Conservation (phyloP, 2,329 filamentous ascomycete species). For the Ophiobolus disseminans region DNA sequence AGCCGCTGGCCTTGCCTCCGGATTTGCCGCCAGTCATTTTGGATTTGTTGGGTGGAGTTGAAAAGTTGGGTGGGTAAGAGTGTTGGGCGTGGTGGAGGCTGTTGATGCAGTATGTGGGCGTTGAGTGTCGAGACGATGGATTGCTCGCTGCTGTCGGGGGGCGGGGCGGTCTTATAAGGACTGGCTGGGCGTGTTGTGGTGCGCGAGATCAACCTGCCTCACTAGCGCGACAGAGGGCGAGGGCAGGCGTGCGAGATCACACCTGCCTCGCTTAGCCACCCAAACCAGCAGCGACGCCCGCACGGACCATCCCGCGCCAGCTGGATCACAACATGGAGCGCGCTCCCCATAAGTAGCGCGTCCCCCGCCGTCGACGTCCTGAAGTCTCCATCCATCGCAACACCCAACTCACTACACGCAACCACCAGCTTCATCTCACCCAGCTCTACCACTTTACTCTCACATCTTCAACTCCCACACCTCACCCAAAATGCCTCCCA, state of each 20-base stretch:
- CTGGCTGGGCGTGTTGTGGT: slow-evolving; percentile 46
- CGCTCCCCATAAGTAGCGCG: slow-evolving; percentile 52
- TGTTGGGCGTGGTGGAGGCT: slow-evolving; percentile 26
- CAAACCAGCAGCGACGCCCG: slow-evolving; percentile 30
- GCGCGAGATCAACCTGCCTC: slow-evolving; percentile 49
- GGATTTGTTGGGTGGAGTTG: slow-evolving; percentile 58
- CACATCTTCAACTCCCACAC: slow-evolving; percentile 17
- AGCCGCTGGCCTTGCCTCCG: slow-evolving; percentile 98
- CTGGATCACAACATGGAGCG: slow-evolving; percentile 51
- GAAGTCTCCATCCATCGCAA: slow-evolving; percentile 40
- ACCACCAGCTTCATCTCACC: slow-evolving; percentile 31
- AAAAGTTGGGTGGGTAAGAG: slow-evolving; percentile 25
- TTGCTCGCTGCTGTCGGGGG: slow-evolving; percentile 49
- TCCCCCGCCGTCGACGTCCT: slow-evolving; percentile 50
- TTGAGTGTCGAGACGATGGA: slow-evolving; percentile 48
- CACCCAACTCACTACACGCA: slow-evolving; percentile 36
- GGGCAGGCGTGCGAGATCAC: slow-evolving; percentile 32
- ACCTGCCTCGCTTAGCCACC: slow-evolving; percentile 33
- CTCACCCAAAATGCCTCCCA: slow-evolving; percentile 82
- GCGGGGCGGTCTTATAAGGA: slow-evolving; percentile 51
- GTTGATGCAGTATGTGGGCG: slow-evolving; percentile 33
- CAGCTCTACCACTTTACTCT: slow-evolving; percentile 15
- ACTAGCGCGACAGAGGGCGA: slow-evolving; percentile 38
- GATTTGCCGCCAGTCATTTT: slow-evolving; percentile 99
- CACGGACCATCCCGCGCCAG: slow-evolving; percentile 42